A percentile compares a stretch with the other conserved stretches of the same genome.
Evolutionary conservation across 2,329 filamentous ascomycete genomes (phyloP).

Genomic region (Paecilomyces sp.): DNA sequence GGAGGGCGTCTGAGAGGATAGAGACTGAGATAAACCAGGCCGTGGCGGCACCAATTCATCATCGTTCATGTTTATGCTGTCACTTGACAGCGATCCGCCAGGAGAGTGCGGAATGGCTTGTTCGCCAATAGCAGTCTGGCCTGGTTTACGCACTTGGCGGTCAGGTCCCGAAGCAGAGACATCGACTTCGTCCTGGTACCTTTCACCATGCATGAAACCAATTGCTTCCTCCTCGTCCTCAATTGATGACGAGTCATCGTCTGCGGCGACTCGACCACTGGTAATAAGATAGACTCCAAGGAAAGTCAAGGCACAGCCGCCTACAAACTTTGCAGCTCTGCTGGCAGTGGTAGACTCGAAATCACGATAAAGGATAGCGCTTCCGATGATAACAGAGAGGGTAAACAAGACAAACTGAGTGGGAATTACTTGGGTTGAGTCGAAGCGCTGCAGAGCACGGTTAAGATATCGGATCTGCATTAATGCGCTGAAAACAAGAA

Average conservation of each 20-base stretch:
- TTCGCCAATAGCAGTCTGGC: slow-evolving; percentile 8
- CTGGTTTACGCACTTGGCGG: slow-evolving; percentile 11
- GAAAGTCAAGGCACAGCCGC: slow-evolving; percentile 87
- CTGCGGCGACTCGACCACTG: slow-evolving; percentile 60
- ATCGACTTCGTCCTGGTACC: slow-evolving; percentile 28
- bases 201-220: slow-evolving; percentile 31
- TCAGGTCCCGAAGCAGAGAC: slow-evolving; percentile 17
- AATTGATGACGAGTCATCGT: slow-evolving; percentile 56
- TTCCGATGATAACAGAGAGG: slow-evolving; percentile 88
- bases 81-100: slow-evolving; percentile 25
- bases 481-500: slow-evolving; percentile 76
- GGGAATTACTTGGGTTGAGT: slow-evolving; percentile 95
- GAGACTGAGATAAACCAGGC: slow-evolving; percentile 23
- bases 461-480: slow-evolving; percentile 99
- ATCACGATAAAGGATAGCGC: slow-evolving; percentile 86
- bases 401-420: slow-evolving; percentile 98
- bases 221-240: slow-evolving; percentile 53
- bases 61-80: slow-evolving; percentile 22
- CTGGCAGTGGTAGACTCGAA: slow-evolving; percentile 74
- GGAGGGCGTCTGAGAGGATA: slow-evolving; percentile 25
- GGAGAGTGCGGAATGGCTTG: slow-evolving; percentile 18
- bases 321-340: slow-evolving; percentile 76
- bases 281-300: slow-evolving; percentile 97
- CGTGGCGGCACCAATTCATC: slow-evolving; percentile 26
- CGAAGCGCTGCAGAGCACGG: slow-evolving; percentile 80